These are phyloP conservation scores for Graphium sp. DNA, from an alignment of 2,329 filamentous ascomycete species.

Conservation along the genomic window DNA sequence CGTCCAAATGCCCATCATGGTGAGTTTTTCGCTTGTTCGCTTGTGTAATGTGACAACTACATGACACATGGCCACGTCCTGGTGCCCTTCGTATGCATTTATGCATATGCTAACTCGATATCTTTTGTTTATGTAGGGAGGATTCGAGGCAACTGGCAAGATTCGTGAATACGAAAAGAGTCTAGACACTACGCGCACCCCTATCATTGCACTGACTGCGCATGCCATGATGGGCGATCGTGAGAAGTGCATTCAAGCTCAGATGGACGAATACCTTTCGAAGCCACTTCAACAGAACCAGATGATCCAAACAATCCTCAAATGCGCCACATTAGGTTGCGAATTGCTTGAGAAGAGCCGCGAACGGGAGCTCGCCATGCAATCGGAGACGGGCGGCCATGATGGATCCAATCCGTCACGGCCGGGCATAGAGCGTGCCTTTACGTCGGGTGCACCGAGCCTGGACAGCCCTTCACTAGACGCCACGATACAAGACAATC, in stretches of 20 bases:
- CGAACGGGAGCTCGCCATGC: slow-evolving; percentile 38
- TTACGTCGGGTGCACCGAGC: too few species aligned
- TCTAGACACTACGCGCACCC: slow-evolving; percentile 64
- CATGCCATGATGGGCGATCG: slow-evolving; percentile 98
- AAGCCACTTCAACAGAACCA: slow-evolving; percentile 95
- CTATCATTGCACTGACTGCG: slow-evolving; percentile 90
- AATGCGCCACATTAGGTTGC: slow-evolving; percentile 83
- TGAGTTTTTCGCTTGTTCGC: slow-evolving; percentile 24
- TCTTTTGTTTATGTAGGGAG: too few species aligned
- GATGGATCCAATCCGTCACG: slow-evolving; percentile 28
- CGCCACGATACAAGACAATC: too few species aligned
- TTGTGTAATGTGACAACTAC: slow-evolving; percentile 4
- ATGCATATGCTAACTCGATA: too few species aligned
- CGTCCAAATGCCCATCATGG: slow-evolving; percentile 99
- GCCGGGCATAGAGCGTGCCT: too few species aligned
- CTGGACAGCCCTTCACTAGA: too few species aligned
- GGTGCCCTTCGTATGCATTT: not conserved
- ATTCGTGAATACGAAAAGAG: slow-evolving; percentile 89
- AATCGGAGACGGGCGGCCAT: slow-evolving; percentile 22
- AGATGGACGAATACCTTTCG: slow-evolving; percentile 98
- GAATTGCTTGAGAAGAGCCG: slow-evolving; percentile 64
- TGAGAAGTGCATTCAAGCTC: slow-evolving; percentile 93
- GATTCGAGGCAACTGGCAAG: slow-evolving; percentile 92
- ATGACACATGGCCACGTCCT: slow-evolving; percentile 5
- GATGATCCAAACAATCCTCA: slow-evolving; percentile 92